Conservation (phyloP, 2,329 filamentous ascomycete genomes). For the Samsoniella hepiali region DNA sequence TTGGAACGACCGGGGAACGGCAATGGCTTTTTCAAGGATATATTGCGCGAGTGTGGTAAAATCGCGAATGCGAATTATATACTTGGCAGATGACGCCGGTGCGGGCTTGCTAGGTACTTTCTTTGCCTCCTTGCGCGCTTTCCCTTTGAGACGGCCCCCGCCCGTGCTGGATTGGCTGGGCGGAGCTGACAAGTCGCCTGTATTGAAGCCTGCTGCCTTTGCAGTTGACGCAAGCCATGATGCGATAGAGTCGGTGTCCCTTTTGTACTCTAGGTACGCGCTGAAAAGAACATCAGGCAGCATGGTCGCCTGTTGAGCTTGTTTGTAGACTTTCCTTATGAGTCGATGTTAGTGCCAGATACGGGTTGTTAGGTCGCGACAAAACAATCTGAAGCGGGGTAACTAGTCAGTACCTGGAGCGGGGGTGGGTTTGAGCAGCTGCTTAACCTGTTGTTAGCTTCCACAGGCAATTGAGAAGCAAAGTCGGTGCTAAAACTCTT, state of each 20-base stretch:
- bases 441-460: too few species aligned
- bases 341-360: background rate
- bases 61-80: constrained; percentile 21
- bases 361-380: background rate
- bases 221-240: constrained; percentile 23
- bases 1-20: constrained; percentile 18
- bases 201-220: constrained; percentile 20
- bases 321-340: background rate
- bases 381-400: background rate
- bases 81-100: background rate
- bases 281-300: constrained; percentile 20
- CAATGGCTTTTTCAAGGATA: constrained; percentile 17
- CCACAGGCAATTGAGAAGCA: too few species aligned
- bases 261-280: constrained; percentile 23
- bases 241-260: constrained; percentile 24
- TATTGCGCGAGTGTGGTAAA: constrained; percentile 22
- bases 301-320: background rate
- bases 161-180: background rate
- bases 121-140: background rate
- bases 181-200: background rate
- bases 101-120: background rate
- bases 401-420: too few species aligned
- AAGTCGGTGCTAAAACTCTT: too few species aligned
- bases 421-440: too few species aligned
- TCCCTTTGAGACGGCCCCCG: constrained; percentile 3